phyloP scores from a whole-genome alignment of 805 yeast species.

The Wickerhamomyces chaumierensis region DNA sequence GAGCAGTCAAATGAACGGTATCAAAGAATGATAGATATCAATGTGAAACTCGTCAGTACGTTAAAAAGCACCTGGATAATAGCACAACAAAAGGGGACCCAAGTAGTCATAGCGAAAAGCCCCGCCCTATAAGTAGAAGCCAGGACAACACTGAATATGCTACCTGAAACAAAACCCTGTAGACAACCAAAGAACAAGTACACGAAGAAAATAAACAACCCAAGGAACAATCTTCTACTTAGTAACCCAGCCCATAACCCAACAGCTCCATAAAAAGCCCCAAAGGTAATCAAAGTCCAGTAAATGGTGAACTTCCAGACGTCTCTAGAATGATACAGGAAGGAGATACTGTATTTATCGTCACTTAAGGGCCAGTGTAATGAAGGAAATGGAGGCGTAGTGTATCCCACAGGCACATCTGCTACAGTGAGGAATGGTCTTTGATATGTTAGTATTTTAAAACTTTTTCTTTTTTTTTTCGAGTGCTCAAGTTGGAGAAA shows the following conservation, averaged over 20 bases:
- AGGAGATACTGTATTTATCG: conserved; percentile 29
- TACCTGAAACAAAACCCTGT: conserved; percentile 64
- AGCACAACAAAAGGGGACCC: conserved; percentile 88
- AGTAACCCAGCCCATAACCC: conserved; percentile 50
- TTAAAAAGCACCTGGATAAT: conserved; percentile 56
- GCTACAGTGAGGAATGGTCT: conserved; percentile 31
- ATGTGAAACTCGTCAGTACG: conserved; percentile 55
- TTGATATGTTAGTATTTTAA: not conserved
- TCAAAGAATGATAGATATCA: conserved; percentile 25
- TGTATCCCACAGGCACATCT: conserved; percentile 72
- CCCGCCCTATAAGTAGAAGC: conserved; percentile 71
- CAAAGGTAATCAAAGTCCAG: conserved; percentile 70
- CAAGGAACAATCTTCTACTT: conserved; percentile 29
- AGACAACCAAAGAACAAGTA: conserved; percentile 46
- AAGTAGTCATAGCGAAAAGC: conserved; percentile 78
- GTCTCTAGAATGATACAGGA: conserved; percentile 57
- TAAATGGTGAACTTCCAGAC: conserved; percentile 74
- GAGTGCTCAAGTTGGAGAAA: too few relatives aligned
- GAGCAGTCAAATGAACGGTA: too few relatives aligned
- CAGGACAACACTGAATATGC: conserved; percentile 60
- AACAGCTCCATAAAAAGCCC: conserved; percentile 49
- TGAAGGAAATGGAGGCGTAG: conserved; percentile 72
- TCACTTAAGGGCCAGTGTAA: conserved; percentile 55
- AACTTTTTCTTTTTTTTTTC: too few relatives aligned
- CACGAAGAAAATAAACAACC: conserved; percentile 29